Base-by-base conservation (phyloP, 2,329 filamentous ascomycete species). In the Spiromastix sp. region DNA sequence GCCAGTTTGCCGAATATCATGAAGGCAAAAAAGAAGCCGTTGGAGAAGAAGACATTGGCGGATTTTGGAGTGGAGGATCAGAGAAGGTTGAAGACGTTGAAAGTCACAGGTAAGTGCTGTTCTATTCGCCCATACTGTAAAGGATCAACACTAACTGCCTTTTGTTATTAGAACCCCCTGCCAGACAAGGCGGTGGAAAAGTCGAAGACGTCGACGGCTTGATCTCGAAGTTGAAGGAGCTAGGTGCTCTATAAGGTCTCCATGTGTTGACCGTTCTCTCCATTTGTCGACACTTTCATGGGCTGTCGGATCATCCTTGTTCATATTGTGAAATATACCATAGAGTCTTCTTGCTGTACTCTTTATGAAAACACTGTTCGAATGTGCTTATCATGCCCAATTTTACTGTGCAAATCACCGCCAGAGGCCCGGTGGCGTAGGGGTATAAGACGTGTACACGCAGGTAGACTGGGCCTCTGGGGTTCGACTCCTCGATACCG, bases 1-100 rank as follows among this genome's bases (percentile, higher is more conserved):
- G 91, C 89, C 15, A 94, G 78, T 62, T 61, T 98, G 74, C 89
- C 87, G 33, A 96, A 96, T 59, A 96, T 98, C 47, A 98, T 98
- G 91, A 98, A 96, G 80, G 91, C 91, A 35, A 98, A 98, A 82
- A 98, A 96, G 83, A 98, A 98, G 81, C 84, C 84, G 55, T 56
- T 98, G 50, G 85, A 91, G 53, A 96, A 95, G 81, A 81, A 85
- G 72, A 85, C 74, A 46, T 60, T 95, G 58, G 72, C 68, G 38
- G 91, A 98, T 56, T 82, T 83, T 59, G 85, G 83, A 2, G 64
- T 94, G 28, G 79, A 86, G 50, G 74, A 74, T 34, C 71, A 73
- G 59, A 78, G 72, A 63, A 72, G 87, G 51, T 63, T 98, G 58
- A 94, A 91, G 77, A 83, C 85, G 36, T 54, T 96, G 49, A 91